Conservation (phyloP, 1,284 basidiomycete species). For the Ustilago nuda region DNA sequence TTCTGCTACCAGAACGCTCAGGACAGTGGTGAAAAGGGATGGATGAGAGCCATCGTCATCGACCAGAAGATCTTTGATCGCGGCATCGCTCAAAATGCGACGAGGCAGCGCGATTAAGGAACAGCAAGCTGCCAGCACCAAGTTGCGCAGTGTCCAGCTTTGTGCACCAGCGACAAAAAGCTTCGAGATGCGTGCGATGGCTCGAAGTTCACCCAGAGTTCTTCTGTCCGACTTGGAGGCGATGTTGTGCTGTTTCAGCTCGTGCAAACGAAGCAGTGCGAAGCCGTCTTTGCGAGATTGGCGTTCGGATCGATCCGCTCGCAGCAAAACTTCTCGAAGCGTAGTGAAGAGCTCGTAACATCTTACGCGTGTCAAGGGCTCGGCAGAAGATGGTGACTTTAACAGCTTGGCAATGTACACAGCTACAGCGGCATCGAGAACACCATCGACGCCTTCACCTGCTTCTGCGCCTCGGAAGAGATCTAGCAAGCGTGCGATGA, state of each 20-base stretch:
- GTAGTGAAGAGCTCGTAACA: conserved; percentile 19
- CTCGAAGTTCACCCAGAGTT: conserved; percentile 35
- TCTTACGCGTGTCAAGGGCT: conserved; percentile 35
- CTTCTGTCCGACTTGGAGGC: conserved; percentile 27
- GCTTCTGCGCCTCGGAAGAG: conserved; percentile 40
- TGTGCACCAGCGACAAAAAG: conserved; percentile 30
- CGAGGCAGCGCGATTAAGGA: conserved; percentile 38
- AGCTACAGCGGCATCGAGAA: conserved; percentile 40
- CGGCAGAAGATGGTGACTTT: conserved; percentile 23
- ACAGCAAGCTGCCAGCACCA: conserved; percentile 39
- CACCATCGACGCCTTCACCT: conserved; percentile 42
- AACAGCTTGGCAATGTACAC: conserved; percentile 44
- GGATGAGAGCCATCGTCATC: conserved; percentile 3
- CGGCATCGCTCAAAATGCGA: conserved; percentile 28
- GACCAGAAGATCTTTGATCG: conserved; percentile 19
- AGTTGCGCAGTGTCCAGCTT: conserved; percentile 42
- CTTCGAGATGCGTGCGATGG: conserved; percentile 36
- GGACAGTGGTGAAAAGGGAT: conserved; percentile 21
- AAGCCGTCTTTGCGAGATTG: conserved; percentile 42
- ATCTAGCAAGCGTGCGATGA: conserved; percentile 37
- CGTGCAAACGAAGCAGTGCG: conserved; percentile 31
- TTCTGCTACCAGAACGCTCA: conserved; percentile 21
- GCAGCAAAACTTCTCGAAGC: conserved; percentile 21
- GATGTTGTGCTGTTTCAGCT: conserved; percentile 36
- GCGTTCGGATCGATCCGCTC: conserved; percentile 7